These are phyloP conservation scores for Melaleuca alternifolia DNA, from an alignment of 345 rosid genomes.

Conservation along the genomic window DNA sequence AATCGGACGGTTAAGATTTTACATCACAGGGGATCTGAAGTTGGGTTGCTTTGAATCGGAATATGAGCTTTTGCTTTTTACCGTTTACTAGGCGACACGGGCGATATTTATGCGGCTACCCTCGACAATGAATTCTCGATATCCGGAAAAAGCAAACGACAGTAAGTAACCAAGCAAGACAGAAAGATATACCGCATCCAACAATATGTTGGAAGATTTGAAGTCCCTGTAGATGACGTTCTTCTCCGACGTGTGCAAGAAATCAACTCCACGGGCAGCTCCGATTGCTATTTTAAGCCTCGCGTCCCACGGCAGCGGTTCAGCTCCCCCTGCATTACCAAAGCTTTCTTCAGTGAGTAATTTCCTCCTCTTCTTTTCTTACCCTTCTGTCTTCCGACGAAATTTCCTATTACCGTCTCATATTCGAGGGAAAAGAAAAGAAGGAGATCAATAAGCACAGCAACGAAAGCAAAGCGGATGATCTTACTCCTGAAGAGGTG, in stretches of 20 bases:
- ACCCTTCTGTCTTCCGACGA: not conserved
- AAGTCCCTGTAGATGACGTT: constrained; percentile 73
- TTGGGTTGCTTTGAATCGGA: not conserved
- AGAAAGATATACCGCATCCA: constrained; percentile 45
- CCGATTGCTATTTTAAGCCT: constrained; percentile 61
- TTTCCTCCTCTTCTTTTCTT: too few species aligned
- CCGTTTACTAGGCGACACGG: not conserved
- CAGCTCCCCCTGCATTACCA: constrained; percentile 28
- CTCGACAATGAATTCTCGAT: not conserved
- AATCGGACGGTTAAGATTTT: too few species aligned
- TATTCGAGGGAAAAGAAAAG: not conserved
- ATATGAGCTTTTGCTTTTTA: not conserved
- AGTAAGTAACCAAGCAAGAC: not conserved
- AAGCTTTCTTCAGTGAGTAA: not conserved
- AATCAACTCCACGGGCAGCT: constrained; percentile 60
- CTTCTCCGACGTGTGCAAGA: constrained; percentile 58
- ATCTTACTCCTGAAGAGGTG: constrained; percentile 59
- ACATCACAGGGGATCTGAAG: too few species aligned
- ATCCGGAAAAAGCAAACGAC: not conserved
- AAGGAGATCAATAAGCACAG: not conserved
- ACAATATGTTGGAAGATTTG: constrained; percentile 65
- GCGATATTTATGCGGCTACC: not conserved
- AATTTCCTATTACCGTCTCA: not conserved
- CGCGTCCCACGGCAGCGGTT: constrained; percentile 51
- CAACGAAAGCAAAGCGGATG: not conserved